These are phyloP conservation scores for Colletotrichum sp. DNA, from an alignment of 2,329 filamentous ascomycete species.

Conservation along the genomic window DNA sequence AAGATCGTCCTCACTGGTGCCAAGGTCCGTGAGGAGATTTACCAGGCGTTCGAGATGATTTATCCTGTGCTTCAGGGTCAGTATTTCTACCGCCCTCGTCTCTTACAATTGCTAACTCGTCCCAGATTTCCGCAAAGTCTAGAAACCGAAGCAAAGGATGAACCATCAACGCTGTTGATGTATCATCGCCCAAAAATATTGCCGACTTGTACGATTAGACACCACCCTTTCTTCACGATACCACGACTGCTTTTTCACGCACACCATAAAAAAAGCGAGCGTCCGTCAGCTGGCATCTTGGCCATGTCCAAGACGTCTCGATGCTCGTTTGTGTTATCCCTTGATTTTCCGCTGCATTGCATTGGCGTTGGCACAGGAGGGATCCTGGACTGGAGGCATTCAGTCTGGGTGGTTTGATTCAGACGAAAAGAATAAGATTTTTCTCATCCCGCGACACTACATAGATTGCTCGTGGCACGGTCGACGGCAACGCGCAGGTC, in stretches of 20 bases:
- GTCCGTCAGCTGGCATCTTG: not conserved
- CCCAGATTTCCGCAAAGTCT: conserved; percentile 64
- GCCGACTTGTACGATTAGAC: conserved; percentile 48
- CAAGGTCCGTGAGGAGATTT: conserved; percentile 98
- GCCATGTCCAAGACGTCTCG: not conserved
- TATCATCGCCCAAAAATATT: conserved; percentile 16
- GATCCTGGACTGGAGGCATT: conserved; percentile 16
- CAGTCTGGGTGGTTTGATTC: conserved; percentile 33
- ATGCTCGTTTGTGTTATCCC: conserved; percentile 35
- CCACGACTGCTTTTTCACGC: conserved; percentile 44
- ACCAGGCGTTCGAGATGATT: conserved; percentile 96
- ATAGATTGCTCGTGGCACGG: conserved; percentile 43
- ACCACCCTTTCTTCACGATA: conserved; percentile 46
- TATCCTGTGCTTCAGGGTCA: conserved; percentile 91
- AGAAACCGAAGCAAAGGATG: conserved; percentile 19
- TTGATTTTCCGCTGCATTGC: conserved; percentile 56
- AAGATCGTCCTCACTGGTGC: conserved; percentile 98
- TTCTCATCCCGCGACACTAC: conserved; percentile 40
- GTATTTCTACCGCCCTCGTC: conserved; percentile 24
- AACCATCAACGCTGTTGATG: conserved; percentile 15
- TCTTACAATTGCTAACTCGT: conserved; percentile 6
- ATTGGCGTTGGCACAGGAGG: conserved; percentile 57
- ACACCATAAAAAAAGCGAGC: conserved; percentile 14
- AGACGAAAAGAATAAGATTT: conserved; percentile 40
- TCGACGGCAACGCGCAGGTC: conserved; percentile 21